phyloP scores from a whole-genome alignment of 257 asterid genomes.

The Rubia yunnanensis region DNA sequence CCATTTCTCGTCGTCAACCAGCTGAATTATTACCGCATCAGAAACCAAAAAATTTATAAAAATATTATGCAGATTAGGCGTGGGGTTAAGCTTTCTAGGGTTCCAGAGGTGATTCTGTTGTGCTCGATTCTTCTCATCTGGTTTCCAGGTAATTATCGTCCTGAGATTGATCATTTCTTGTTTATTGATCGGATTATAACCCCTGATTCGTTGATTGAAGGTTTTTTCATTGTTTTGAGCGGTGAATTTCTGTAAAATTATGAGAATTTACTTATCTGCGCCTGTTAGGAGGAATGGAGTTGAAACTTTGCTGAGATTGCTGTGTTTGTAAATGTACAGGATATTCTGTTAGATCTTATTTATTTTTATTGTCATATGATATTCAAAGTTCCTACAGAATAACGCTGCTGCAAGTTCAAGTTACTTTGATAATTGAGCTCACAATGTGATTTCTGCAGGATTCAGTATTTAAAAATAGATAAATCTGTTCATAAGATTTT shows the following conservation, averaged over 20 bases:
- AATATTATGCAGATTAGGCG: constrained; percentile 1
- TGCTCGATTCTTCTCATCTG: constrained; percentile 33
- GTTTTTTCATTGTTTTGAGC: background rate
- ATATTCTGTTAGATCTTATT: background rate
- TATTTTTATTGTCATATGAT: background rate
- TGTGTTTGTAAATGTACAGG: background rate
- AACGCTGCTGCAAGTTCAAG: background rate
- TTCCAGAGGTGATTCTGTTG: background rate
- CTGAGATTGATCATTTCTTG: constrained; percentile 1
- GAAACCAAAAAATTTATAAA: background rate
- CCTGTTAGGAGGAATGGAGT: background rate
- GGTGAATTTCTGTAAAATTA: background rate
- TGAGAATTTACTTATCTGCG: background rate
- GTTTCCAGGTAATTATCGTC: constrained; percentile 34
- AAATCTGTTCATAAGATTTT: background rate
- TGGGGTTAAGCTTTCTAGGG: constrained; percentile 2
- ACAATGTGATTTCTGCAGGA: background rate
- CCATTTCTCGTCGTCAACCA: background rate
- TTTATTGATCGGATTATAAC: background rate
- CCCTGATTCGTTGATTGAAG: background rate
- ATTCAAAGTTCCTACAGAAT: background rate
- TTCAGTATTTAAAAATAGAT: background rate
- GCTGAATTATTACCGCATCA: background rate
- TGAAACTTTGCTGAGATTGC: too few relatives aligned
- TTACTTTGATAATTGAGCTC: background rate